A percentile compares a stretch with the other conserved stretches of the same genome.
Evolutionary conservation across 371 early-diverging fungal genomes (phyloP).

Genomic region (Choanephora cucurbitarum): DNA sequence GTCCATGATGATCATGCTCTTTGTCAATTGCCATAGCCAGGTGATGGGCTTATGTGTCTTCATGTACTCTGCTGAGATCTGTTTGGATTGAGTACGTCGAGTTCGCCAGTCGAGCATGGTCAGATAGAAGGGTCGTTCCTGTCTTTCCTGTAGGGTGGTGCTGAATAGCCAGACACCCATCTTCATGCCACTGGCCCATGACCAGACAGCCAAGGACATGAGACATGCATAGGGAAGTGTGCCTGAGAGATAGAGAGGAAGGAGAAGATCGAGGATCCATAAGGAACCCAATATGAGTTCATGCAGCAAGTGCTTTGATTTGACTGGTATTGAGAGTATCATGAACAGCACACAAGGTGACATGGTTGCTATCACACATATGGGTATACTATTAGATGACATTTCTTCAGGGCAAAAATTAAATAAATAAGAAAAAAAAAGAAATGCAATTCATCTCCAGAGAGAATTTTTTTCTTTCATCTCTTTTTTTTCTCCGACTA

Average conservation of each 20-base stretch:
- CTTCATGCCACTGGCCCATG: constrained; percentile 40
- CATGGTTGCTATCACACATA: constrained; percentile 18
- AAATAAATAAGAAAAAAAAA: too few relatives aligned
- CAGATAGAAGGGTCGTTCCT: constrained; percentile 25
- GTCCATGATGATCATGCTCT: too few relatives aligned
- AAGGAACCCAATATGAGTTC: constrained; percentile 16
- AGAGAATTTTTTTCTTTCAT: too few relatives aligned
- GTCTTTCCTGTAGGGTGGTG: constrained; percentile 39
- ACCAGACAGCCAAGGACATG: constrained; percentile 26
- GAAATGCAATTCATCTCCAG: too few relatives aligned
- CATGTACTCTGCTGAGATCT: constrained; percentile 3
- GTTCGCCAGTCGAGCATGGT: constrained; percentile 37
- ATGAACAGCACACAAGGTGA: constrained; percentile 30
- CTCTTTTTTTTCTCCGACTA: too few relatives aligned
- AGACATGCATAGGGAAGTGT: constrained; percentile 16
- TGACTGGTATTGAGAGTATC: constrained; percentile 29
- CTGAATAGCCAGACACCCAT: constrained; percentile 48
- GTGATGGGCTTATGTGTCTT: not conserved
- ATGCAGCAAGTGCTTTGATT: constrained; percentile 17
- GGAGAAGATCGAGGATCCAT: constrained; percentile 25
- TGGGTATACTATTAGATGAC: constrained; percentile 15
- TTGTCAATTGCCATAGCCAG: constrained; percentile 2
- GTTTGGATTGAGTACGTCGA: constrained; percentile 4
- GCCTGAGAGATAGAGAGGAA: constrained; percentile 38
- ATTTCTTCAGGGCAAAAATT: too few relatives aligned